Evolutionary conservation across 2,329 filamentous ascomycete species (phyloP).

Genomic region (Exophiala viscosa): DNA sequence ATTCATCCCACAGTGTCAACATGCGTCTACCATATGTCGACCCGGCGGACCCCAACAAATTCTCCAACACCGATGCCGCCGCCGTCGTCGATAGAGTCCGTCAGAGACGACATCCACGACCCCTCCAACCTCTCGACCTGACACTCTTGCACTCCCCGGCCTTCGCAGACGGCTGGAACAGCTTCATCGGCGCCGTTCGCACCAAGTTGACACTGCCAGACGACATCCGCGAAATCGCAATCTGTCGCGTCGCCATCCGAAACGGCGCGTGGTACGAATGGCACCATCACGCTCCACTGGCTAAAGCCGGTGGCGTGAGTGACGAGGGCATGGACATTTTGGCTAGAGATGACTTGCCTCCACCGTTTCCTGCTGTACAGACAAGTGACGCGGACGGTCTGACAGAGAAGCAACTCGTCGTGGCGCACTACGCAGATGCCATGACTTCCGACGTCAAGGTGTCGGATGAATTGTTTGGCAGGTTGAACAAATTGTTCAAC

Average conservation of each 20-base stretch:
- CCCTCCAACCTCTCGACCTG: background rate
- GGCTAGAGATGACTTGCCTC: no score
- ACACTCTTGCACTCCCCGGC: background rate
- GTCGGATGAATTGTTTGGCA: slow-evolving; percentile 61
- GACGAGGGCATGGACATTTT: no score
- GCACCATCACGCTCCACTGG: slow-evolving; percentile 68
- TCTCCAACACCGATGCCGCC: background rate
- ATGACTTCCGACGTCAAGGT: slow-evolving; percentile 74
- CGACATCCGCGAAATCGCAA: slow-evolving; percentile 66
- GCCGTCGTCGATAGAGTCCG: background rate
- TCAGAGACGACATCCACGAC: background rate
- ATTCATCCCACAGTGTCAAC: background rate
- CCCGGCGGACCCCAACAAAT: background rate
- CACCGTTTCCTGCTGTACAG: no score
- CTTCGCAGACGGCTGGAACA: slow-evolving; percentile 47
- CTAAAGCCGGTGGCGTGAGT: background rate
- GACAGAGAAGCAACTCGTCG: slow-evolving; percentile 61
- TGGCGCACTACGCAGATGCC: slow-evolving; percentile 70
- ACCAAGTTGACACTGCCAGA: slow-evolving; percentile 47
- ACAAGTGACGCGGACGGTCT: no score
- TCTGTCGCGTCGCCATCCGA: slow-evolving; percentile 72
- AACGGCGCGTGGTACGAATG: slow-evolving; percentile 83
- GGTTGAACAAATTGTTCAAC: slow-evolving; percentile 51
- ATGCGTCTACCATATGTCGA: background rate
- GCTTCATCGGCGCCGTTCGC: slow-evolving; percentile 53